phyloP scores from a whole-genome alignment of 768 basidiomycete species.

The Xerocomellus intermedius region DNA sequence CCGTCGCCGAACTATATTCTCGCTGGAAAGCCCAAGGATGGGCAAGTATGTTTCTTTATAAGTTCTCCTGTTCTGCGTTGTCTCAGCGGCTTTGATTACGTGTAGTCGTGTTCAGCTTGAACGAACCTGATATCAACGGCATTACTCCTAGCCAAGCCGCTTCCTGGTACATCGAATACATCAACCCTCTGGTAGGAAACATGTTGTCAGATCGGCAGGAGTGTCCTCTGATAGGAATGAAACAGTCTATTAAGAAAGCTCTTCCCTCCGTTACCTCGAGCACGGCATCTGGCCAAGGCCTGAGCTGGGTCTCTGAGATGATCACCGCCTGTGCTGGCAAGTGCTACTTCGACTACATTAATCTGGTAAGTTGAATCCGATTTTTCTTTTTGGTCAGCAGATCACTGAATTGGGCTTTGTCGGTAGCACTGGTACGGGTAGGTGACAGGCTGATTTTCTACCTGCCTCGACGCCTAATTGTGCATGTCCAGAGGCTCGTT shows the following conservation, averaged over 20 bases:
- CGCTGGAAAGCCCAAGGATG: slow-evolving; percentile 34
- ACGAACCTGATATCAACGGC: slow-evolving; percentile 36
- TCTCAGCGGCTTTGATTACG: not conserved
- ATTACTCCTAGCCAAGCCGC: slow-evolving; percentile 32
- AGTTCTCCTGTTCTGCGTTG: not conserved
- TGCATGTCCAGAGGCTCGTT: slow-evolving; percentile 22
- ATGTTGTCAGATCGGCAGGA: not conserved
- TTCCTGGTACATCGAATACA: slow-evolving; percentile 36
- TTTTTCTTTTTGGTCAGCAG: not conserved
- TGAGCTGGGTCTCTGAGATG: slow-evolving; percentile 37
- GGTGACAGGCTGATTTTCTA: not conserved
- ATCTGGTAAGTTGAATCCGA: slow-evolving; percentile 23
- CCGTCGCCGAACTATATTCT: slow-evolving; percentile 29
- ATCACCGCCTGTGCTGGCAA: slow-evolving; percentile 34
- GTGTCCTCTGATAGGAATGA: not conserved
- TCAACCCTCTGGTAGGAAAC: slow-evolving; percentile 36
- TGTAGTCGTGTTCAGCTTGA: slow-evolving; percentile 35
- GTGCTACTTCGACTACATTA: slow-evolving; percentile 38
- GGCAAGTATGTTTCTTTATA: slow-evolving; percentile 26
- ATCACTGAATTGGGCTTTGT: not conserved
- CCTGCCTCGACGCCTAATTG: not conserved
- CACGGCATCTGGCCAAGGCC: slow-evolving; percentile 30
- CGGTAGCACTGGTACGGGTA: slow-evolving; percentile 33
- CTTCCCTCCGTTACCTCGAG: slow-evolving; percentile 39
- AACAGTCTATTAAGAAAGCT: slow-evolving; percentile 37